Evolutionary conservation across 75 land plant genomes (phyloP).

Genomic region (Sequoiadendron giganteum): DNA sequence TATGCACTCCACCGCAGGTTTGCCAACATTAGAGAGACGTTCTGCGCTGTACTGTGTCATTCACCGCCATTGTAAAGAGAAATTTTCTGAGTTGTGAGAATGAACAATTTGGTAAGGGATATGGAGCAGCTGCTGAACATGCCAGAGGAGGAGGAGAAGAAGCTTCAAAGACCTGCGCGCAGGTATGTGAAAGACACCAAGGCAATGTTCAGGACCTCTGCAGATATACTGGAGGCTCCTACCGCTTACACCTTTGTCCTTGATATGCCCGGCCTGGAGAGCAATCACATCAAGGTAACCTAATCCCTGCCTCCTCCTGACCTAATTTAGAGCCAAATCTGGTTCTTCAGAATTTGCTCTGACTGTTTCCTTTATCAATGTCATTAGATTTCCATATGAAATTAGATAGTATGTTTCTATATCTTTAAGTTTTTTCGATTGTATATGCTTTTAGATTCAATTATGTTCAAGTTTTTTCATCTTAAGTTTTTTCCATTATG

Average conservation of each 20-base stretch:
- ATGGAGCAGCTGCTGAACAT: neutral
- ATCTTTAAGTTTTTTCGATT: too few relatives aligned
- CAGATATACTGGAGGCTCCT: conserved; percentile 35
- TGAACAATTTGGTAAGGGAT: neutral
- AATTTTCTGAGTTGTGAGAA: neutral
- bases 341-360: too few relatives aligned
- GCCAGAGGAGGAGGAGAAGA: neutral
- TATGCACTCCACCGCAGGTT: too few relatives aligned
- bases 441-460: too few relatives aligned
- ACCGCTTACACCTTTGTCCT: conserved; percentile 29
- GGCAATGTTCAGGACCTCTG: conserved; percentile 33
- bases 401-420: too few relatives aligned
- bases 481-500: too few relatives aligned
- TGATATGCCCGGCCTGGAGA: conserved; percentile 43
- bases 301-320: neutral
- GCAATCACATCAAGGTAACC: conserved; percentile 31
- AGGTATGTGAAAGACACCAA: conserved; percentile 11
- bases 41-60: too few relatives aligned
- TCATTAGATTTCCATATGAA: too few relatives aligned
- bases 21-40: too few relatives aligned
- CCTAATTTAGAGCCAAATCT: neutral
- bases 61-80: too few relatives aligned
- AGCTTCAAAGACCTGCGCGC: neutral
- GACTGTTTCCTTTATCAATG: too few relatives aligned
- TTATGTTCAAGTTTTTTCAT: too few relatives aligned